Base-by-base conservation (phyloP, 305 asterid species). In the Solanum hybrid region DNA sequence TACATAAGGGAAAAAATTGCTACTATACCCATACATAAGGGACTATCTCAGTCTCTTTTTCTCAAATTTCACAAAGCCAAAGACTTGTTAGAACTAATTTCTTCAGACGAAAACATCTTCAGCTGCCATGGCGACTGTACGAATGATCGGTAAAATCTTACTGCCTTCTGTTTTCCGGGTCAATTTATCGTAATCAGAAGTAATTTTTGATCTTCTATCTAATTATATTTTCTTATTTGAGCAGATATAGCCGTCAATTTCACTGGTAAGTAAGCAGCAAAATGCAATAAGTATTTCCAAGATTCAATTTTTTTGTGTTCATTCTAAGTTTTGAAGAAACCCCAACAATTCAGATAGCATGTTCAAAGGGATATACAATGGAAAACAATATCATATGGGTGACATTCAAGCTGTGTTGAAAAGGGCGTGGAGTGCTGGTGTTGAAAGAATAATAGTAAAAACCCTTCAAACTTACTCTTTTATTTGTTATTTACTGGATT, bases 351-450 rank as follows among this genome's bases (percentile, higher is more conserved):
- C 95, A 97, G 99, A 97, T 94, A 92, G 96, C 66, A 97, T 97
- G 99, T 97, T 95, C 89, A 94, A 92, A 93, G 99, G 99, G 89
- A 89, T 95, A 86, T 97, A 97, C 95, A 95, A 97, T 88, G 99
- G 99, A 88, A 97, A 97, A 93, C 98, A 94, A 78, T 92, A 92
- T 89, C 99, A 97, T 80, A 94, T 89, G 16, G 94, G 98, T 60
- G 99, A 97, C 91, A 95, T 97, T 91, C 91, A 95, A 89, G 89
- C 98, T 40, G 99, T 97, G 80, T 94, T 97, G 86, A 92, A 89
- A 92, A 94, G 99, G 94, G 99, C 99, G 88, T 97, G 99, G 99
- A 91, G 90, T 89, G 96, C 99, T 38, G 99, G 99, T 64, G 98
- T 96, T 76, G 98, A 97, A 88, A 95, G 98, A 90, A 95, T 97